A percentile compares a stretch with the other conserved stretches of the same genome.
Conservation (phyloP, 768 basidiomycete genomes). For the Chalciporus piperatus region DNA sequence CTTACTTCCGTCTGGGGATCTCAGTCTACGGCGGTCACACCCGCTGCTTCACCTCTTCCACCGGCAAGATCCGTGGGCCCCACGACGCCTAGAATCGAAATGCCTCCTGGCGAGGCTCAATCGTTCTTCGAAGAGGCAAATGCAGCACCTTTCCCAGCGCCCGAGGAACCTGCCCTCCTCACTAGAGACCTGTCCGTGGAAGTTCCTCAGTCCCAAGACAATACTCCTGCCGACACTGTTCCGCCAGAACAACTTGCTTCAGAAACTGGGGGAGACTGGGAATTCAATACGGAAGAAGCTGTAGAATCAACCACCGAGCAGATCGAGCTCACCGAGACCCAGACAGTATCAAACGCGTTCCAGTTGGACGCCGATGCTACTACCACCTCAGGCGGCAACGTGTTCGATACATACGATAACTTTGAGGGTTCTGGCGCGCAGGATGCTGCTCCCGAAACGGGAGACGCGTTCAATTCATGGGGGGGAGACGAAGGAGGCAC, state of each 20-base stretch:
- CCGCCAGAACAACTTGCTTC: slow-evolving; percentile 20
- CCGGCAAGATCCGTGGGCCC: slow-evolving; percentile 23
- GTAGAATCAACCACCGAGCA: slow-evolving; percentile 8
- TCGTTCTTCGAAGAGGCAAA: neutral
- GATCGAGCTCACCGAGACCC: slow-evolving; percentile 8
- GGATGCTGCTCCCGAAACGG: neutral
- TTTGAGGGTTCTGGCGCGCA: neutral
- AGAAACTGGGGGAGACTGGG: slow-evolving; percentile 2
- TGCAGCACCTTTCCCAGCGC: neutral
- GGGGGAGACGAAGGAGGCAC: too few relatives aligned
- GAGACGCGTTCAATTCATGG: too few relatives aligned
- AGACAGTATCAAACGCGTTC: slow-evolving; percentile 2
- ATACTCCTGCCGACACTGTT: slow-evolving; percentile 28
- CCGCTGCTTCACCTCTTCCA: slow-evolving; percentile 29
- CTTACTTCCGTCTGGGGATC: slow-evolving; percentile 52
- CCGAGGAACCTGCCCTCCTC: neutral
- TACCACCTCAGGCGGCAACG: neutral
- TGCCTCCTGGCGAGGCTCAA: neutral
- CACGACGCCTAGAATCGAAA: slow-evolving; percentile 18
- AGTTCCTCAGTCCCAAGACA: slow-evolving; percentile 5
- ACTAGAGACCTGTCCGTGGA: slow-evolving; percentile 13
- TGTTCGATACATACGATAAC: neutral
- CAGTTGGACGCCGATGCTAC: neutral
- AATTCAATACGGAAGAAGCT: neutral
- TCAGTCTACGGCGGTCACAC: slow-evolving; percentile 25